phyloP scores from a whole-genome alignment of 352 stramenopile species.

The Phytophthora podocarpi region DNA sequence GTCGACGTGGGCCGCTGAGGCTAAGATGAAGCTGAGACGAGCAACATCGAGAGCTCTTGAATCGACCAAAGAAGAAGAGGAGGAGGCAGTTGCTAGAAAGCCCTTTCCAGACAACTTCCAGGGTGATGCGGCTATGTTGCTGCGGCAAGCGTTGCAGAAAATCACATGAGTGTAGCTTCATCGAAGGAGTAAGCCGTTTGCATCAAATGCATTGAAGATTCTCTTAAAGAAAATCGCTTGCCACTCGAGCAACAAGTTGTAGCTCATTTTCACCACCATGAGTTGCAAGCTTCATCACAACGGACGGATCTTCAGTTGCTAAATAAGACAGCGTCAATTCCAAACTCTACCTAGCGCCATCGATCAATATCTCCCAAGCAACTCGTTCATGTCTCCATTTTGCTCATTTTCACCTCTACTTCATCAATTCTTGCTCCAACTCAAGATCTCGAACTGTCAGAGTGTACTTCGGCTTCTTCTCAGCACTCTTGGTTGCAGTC shows the following conservation, averaged over 20 bases:
- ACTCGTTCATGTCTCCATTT: background rate
- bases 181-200: slow-evolving; percentile 7
- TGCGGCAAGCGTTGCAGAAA: slow-evolving; percentile 58
- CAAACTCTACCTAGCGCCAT: background rate
- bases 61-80: slow-evolving; percentile 21
- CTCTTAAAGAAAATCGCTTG: no score
- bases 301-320: no score
- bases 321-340: no score
- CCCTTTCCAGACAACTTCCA: slow-evolving; percentile 39
- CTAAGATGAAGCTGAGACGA: slow-evolving; percentile 53
- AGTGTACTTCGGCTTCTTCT: slow-evolving; percentile 49
- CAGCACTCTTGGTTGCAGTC: slow-evolving; percentile 9
- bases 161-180: slow-evolving; percentile 44
- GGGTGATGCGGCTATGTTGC: slow-evolving; percentile 42
- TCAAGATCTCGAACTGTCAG: slow-evolving; percentile 83
- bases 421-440: slow-evolving; percentile 83
- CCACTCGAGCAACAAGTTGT: no score
- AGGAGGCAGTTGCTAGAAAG: background rate
- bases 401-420: slow-evolving; percentile 21
- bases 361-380: no score
- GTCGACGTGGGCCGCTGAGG: slow-evolving; percentile 62
- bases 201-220: no score
- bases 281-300: no score
- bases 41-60: background rate
- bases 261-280: no score